Percentiles rank a stretch among this genome's conserved stretches.
phyloP scores from a whole-genome alignment of 2,329 filamentous ascomycete species.

The Orbilia ellipsospora region DNA sequence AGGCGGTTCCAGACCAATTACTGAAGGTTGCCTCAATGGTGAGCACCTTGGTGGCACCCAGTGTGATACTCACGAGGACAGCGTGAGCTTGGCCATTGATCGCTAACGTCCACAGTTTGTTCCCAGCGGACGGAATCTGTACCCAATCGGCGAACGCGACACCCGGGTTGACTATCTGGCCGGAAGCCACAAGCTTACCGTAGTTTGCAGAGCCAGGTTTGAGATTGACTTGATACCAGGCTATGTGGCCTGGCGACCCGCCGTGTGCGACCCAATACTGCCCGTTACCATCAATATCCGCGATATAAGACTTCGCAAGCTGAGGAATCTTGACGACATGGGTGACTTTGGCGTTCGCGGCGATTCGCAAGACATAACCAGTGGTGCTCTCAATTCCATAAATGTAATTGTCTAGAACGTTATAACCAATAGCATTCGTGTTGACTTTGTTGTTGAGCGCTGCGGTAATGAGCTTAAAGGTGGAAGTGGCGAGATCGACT shows the following conservation, averaged over 20 bases:
- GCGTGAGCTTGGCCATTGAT: background rate
- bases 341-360: background rate
- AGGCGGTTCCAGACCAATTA: no score
- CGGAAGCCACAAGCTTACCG: conserved; percentile 9
- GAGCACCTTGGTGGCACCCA: no score
- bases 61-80: background rate
- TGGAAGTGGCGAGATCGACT: background rate
- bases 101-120: conserved; percentile 1
- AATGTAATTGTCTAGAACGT: conserved; percentile 20
- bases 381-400: conserved; percentile 1
- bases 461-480: background rate
- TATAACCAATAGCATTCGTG: conserved; percentile 12
- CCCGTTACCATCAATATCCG: conserved; percentile 7
- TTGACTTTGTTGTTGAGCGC: background rate
- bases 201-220: conserved; percentile 7
- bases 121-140: conserved; percentile 8
- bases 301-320: background rate
- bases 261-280: conserved; percentile 14
- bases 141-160: conserved; percentile 11
- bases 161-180: background rate
- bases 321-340: conserved; percentile 1
- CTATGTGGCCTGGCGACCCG: background rate
- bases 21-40: no score
- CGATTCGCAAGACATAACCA: conserved; percentile 8
- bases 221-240: conserved; percentile 20